Base-by-base conservation (phyloP, 176 grass and related monocot species). In the Eragrostis curvula region DNA sequence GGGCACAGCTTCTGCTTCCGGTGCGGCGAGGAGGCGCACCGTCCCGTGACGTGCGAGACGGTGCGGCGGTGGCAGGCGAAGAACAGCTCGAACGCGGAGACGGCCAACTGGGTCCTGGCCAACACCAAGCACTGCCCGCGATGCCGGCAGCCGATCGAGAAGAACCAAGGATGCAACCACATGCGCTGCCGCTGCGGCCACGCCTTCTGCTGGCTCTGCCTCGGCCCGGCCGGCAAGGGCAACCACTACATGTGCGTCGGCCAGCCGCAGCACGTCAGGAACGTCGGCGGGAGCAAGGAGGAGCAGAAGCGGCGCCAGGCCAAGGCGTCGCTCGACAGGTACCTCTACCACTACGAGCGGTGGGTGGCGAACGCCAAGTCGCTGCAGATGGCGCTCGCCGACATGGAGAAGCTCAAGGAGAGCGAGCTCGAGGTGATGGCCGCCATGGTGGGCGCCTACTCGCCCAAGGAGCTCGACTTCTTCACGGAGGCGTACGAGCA, bases 141-240 rank as follows among this genome's bases (percentile, higher is more conserved):
- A 2, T 87, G 78, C 48, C 66, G 67, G 43, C 48, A 64, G 3
- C 78, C 61, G 0, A 87, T 82, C 20, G 85, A 87, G 85, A 87
- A 82, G 74, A 55, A 81, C 59, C 61, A 81, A 47, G 85, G 85
- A 0, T 87, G 85, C 42, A 82, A 62, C 50, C 78, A 70, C 74
- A 87, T 87, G 30, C 53, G 47, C 10, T 4, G 41, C 0, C 85
- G 78, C 12, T 87, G 71, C 58, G 29, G 20, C 13, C 80, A 68
- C 48, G 5, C 42, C 15, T 87, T 87, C 66, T 87, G 85, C 62
- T 87, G 85, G 85, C 57, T 86, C 15, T 87, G 78, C 46, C 85
- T 81, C 55, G 78, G 71, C 44, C 27, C 69, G 3, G 32, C 66
- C 61, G n/a, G 48, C 6, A 0, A 28, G 61, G 11, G 25, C 3